A percentile compares a stretch with the other conserved stretches of the same genome.
phyloP scores from a whole-genome alignment of 2,329 filamentous ascomycete species.

The Aspergillus candidus region DNA sequence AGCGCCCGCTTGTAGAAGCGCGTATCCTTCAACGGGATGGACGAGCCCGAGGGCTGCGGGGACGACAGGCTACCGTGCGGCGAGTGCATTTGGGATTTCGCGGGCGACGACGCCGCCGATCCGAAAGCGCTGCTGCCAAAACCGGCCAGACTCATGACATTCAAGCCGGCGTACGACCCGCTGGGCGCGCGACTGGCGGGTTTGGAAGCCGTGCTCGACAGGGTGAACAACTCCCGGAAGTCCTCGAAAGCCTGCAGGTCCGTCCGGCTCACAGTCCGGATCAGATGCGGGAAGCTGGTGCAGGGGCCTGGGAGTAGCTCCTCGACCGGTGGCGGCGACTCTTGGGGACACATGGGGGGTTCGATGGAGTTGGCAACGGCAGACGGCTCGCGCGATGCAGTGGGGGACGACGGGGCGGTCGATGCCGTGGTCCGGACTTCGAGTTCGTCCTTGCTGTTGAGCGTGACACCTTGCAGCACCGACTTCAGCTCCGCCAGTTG shows the following conservation, averaged over 20 bases:
- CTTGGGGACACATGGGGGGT: conserved; percentile 47
- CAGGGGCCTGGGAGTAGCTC: conserved; percentile 58
- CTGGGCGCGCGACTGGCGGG: conserved; percentile 64
- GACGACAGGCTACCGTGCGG: conserved; percentile 37
- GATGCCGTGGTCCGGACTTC: conserved; percentile 61
- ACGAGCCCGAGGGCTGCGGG: conserved; percentile 39
- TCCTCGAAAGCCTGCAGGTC: conserved; percentile 79
- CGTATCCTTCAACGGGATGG: conserved; percentile 69
- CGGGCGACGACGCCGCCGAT: conserved; percentile 55
- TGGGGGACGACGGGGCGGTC: conserved; percentile 73
- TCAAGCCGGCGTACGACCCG: conserved; percentile 61
- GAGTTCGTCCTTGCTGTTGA: conserved; percentile 62
- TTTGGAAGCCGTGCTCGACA: conserved; percentile 54
- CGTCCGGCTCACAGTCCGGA: conserved; percentile 75
- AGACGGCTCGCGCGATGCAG: conserved; percentile 53
- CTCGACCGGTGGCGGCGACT: conserved; percentile 38
- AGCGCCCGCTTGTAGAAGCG: conserved; percentile 90
- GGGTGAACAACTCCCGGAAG: conserved; percentile 69
- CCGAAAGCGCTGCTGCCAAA: conserved; percentile 41
- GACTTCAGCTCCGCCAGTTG: conserved; percentile 85
- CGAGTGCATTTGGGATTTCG: conserved; percentile 55
- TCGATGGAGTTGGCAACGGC: conserved; percentile 54
- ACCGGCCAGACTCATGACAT: conserved; percentile 51
- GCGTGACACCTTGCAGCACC: conserved; percentile 78
- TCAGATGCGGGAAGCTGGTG: conserved; percentile 71